Percentiles rank a stretch among this genome's conserved stretches.
phyloP scores from a whole-genome alignment of 2,329 filamentous ascomycete species.

The Zymoseptoria crescenta region DNA sequence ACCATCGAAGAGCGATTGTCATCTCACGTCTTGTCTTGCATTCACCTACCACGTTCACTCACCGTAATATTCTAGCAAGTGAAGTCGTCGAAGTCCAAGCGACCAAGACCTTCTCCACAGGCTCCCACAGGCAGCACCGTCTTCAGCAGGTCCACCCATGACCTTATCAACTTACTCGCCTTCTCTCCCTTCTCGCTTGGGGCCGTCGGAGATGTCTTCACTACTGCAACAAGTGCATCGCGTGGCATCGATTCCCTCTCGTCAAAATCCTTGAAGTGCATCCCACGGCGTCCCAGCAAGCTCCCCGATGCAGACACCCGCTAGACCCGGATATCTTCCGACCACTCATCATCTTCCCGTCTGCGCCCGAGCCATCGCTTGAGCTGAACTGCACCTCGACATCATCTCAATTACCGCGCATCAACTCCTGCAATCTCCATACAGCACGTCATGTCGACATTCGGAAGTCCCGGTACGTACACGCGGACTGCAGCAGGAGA shows the following conservation, averaged over 20 bases:
- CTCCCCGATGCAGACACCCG: neutral
- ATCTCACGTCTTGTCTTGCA: neutral
- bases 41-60: neutral
- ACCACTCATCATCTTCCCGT: neutral
- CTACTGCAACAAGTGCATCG: neutral
- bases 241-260: neutral
- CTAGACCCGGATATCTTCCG: neutral
- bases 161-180: neutral
- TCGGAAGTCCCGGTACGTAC: slow-evolving; percentile 48
- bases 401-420: neutral
- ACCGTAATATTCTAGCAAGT: neutral
- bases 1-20: neutral
- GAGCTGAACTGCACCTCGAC: neutral
- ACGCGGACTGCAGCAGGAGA: neutral
- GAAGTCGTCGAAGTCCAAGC: neutral
- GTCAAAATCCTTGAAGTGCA: neutral
- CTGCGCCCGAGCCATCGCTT: neutral
- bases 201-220: neutral
- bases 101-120: neutral
- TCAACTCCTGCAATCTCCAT: neutral
- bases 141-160: neutral
- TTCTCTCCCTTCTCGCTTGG: neutral
- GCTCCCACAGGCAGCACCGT: too few relatives aligned
- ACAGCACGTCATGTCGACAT: slow-evolving; percentile 36
- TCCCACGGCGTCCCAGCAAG: neutral